Evolutionary conservation across 75 land plant species (phyloP).

Genomic region (Cryptomeria japonica): DNA sequence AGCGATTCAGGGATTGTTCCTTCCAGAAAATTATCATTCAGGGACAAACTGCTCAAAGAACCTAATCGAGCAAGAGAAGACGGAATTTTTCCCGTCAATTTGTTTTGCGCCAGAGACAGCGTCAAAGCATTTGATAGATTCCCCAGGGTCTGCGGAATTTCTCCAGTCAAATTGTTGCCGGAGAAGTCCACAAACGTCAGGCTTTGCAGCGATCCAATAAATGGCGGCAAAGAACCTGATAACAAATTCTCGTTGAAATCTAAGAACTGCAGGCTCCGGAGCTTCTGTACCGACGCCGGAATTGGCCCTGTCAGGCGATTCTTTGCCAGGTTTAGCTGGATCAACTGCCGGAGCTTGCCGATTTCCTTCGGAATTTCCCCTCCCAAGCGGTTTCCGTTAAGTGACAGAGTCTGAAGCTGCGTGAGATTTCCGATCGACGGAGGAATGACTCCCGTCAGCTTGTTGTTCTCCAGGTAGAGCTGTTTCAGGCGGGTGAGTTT

Average conservation of each 20-base stretch:
- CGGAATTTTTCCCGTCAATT: slow-evolving; percentile 70
- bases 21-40: slow-evolving; percentile 37
- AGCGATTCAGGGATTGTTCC: slow-evolving; percentile 63
- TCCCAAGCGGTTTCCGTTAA: slow-evolving; percentile 44
- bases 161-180: slow-evolving; percentile 60
- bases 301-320: slow-evolving; percentile 52
- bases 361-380: slow-evolving; percentile 59
- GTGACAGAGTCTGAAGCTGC: slow-evolving; percentile 34
- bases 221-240: slow-evolving; percentile 56
- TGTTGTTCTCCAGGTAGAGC: slow-evolving; percentile 58
- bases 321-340: slow-evolving; percentile 43
- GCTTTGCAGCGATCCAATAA: slow-evolving; percentile 40
- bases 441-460: slow-evolving; percentile 61
- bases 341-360: slow-evolving; percentile 29
- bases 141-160: slow-evolving; percentile 52
- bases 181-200: slow-evolving; percentile 67
- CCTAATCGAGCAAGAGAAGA: slow-evolving; percentile 39
- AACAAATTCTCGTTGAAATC: slow-evolving; percentile 58
- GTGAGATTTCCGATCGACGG: slow-evolving; percentile 38
- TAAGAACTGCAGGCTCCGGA: slow-evolving; percentile 37
- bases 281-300: slow-evolving; percentile 38
- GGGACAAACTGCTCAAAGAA: slow-evolving; percentile 41
- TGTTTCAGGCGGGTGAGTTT: slow-evolving; percentile 49
- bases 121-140: slow-evolving; percentile 19
- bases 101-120: slow-evolving; percentile 55